Evolutionary conservation across 345 rosid genomes (phyloP).

Genomic region (Gossypium anomalum): DNA sequence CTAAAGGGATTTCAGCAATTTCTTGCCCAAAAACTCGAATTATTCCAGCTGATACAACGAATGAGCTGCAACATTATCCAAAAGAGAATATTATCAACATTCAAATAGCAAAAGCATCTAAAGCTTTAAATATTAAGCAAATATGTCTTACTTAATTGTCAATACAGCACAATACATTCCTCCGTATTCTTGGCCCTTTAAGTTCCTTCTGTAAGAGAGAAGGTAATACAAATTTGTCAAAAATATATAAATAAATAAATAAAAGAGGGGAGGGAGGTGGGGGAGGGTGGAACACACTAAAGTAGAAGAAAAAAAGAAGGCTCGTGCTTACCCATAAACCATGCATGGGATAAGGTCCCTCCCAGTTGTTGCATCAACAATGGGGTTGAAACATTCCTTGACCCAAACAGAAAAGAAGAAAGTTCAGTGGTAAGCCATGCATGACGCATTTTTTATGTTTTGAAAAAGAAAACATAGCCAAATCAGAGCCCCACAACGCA

Average conservation of each 20-base stretch:
- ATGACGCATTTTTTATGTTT: not conserved
- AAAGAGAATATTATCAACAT: constrained; percentile 6
- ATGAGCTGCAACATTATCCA: constrained; percentile 43
- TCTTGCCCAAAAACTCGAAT: constrained; percentile 77
- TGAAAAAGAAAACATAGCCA: not conserved
- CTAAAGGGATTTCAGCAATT: constrained; percentile 91
- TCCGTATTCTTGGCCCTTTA: constrained; percentile 78
- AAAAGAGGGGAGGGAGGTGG: no score
- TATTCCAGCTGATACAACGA: constrained; percentile 76
- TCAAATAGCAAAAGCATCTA: not conserved
- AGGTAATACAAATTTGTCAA: constrained; percentile 1
- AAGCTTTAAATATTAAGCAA: constrained; percentile 11
- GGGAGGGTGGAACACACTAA: not conserved
- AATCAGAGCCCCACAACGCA: not conserved
- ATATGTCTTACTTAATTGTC: constrained; percentile 66
- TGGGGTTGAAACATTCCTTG: constrained; percentile 65
- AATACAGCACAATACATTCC: constrained; percentile 90
- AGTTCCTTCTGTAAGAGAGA: constrained; percentile 41
- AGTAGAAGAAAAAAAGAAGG: not conserved
- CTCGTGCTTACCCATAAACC: constrained; percentile 80
- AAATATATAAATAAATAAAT: not conserved
- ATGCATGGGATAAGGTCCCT: constrained; percentile 84
- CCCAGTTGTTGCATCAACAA: constrained; percentile 63
- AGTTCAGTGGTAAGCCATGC: not conserved
- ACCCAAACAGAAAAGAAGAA: not conserved